Conservation (phyloP, 2,329 filamentous ascomycete species). For the Alternaria postmessia region DNA sequence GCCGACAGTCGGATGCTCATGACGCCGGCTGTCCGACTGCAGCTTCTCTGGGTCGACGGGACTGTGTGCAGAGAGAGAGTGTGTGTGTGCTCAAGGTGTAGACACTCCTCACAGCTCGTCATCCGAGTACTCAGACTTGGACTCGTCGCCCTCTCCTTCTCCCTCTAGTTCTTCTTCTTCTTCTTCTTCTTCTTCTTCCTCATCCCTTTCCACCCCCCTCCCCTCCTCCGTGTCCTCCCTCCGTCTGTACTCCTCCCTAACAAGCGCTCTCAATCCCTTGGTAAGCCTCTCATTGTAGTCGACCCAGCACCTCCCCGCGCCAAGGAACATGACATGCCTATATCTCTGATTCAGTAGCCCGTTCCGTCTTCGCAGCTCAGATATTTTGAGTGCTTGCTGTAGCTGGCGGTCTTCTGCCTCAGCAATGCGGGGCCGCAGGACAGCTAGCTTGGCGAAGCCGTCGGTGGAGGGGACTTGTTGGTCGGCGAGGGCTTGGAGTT, state of each 20-base stretch:
- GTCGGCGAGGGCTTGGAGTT: conserved; percentile 56
- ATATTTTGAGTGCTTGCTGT: conserved; percentile 68
- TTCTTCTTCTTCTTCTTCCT: conserved; percentile 17
- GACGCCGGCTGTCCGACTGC: neutral
- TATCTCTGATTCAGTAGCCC: conserved; percentile 65
- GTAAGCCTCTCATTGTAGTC: conserved; percentile 74
- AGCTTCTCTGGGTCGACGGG: neutral
- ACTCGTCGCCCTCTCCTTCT: conserved; percentile 13
- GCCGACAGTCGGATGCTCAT: neutral
- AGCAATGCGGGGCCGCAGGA: conserved; percentile 68
- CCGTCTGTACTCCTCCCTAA: conserved; percentile 67
- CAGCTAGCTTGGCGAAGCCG: conserved; percentile 62
- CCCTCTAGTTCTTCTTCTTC: conserved; percentile 8
- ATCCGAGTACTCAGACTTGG: neutral
- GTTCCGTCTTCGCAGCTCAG: conserved; percentile 69
- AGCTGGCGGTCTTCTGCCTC: conserved; percentile 67
- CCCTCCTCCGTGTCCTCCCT: conserved; percentile 52
- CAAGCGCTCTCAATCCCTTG: conserved; percentile 70
- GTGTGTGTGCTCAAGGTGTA: neutral
- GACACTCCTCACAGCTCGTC: conserved; percentile 19
- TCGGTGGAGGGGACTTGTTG: conserved; percentile 54
- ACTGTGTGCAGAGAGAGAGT: neutral
- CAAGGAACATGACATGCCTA: conserved; percentile 77
- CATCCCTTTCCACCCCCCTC: neutral
- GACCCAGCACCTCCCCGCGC: conserved; percentile 72